Evolutionary conservation across 257 asterid genomes (phyloP).

Genomic region (Nicotiana attenuata): DNA sequence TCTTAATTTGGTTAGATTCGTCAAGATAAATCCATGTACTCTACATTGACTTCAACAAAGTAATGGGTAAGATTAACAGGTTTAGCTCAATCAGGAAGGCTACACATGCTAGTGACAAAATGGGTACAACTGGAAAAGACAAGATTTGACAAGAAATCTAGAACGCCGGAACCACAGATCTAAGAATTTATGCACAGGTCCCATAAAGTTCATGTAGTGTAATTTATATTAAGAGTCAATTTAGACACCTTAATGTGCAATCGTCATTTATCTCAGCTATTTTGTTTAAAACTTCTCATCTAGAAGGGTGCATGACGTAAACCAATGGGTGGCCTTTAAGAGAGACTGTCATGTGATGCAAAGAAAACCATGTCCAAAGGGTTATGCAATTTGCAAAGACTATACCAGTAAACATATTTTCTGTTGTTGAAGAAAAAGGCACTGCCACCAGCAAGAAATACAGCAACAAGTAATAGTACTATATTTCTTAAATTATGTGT

Average conservation of each 20-base stretch:
- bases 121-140: not conserved
- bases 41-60: not conserved
- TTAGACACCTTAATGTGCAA: not conserved
- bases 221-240: not conserved
- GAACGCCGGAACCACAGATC: too few relatives aligned
- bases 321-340: not conserved
- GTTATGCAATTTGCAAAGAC: not conserved
- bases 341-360: not conserved
- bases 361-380: too few relatives aligned
- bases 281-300: not conserved
- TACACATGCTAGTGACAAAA: not conserved
- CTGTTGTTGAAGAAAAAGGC: not conserved
- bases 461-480: not conserved
- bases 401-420: not conserved
- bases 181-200: too few relatives aligned
- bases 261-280: not conserved
- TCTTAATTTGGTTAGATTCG: not conserved
- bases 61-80: not conserved
- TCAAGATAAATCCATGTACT: not conserved
- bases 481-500: not conserved
- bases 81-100: not conserved
- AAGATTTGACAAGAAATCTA: too few relatives aligned
- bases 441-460: not conserved
- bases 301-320: not conserved
- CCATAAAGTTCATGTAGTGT: not conserved